A percentile compares a stretch with the other conserved stretches of the same genome.
Conservation (phyloP, 768 basidiomycete species). For the Panaeolus papilionaceus region DNA sequence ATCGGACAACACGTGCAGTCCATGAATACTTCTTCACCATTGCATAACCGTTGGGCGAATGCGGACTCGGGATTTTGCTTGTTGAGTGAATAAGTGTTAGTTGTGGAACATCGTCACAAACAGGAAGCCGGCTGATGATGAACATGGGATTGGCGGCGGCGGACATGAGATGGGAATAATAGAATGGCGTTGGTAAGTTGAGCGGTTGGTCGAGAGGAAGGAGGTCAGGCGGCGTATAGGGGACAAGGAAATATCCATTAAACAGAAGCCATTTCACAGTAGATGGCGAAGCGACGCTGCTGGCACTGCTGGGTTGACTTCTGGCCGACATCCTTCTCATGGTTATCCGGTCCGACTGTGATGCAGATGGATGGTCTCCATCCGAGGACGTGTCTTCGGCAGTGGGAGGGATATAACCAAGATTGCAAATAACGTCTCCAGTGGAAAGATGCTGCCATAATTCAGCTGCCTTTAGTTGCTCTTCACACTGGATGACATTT, state of each 20-base stretch:
- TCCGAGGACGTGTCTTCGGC: slow-evolving; percentile 20
- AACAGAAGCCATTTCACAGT: slow-evolving; percentile 72
- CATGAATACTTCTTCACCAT: slow-evolving; percentile 69
- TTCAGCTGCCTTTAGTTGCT: slow-evolving; percentile 68
- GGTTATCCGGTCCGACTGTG: slow-evolving; percentile 12
- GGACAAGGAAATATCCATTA: slow-evolving; percentile 65
- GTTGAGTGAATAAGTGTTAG: slow-evolving; percentile 52
- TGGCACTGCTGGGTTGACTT: slow-evolving; percentile 16
- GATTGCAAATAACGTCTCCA: slow-evolving; percentile 82
- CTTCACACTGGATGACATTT: slow-evolving; percentile 64
- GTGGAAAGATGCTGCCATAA: slow-evolving; percentile 79
- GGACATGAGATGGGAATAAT: slow-evolving; percentile 72
- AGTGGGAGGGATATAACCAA: slow-evolving; percentile 69
- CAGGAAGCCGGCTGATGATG: slow-evolving; percentile 41
- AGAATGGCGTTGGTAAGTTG: slow-evolving; percentile 75
- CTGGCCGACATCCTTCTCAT: slow-evolving; percentile 7
- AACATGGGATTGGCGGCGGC: slow-evolving; percentile 43
- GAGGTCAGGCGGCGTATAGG: slow-evolving; percentile 63
- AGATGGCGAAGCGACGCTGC: slow-evolving; percentile 21
- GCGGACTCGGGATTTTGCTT: slow-evolving; percentile 61
- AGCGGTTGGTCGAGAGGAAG: slow-evolving; percentile 63
- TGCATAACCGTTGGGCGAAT: slow-evolving; percentile 64
- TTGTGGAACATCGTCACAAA: slow-evolving; percentile 49
- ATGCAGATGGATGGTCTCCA: slow-evolving; percentile 16
- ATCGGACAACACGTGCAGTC: slow-evolving; percentile 54